Percentiles rank a stretch among this genome's conserved stretches.
Conservation (phyloP, 2,329 filamentous ascomycete genomes). For the Claviceps pusilla region DNA sequence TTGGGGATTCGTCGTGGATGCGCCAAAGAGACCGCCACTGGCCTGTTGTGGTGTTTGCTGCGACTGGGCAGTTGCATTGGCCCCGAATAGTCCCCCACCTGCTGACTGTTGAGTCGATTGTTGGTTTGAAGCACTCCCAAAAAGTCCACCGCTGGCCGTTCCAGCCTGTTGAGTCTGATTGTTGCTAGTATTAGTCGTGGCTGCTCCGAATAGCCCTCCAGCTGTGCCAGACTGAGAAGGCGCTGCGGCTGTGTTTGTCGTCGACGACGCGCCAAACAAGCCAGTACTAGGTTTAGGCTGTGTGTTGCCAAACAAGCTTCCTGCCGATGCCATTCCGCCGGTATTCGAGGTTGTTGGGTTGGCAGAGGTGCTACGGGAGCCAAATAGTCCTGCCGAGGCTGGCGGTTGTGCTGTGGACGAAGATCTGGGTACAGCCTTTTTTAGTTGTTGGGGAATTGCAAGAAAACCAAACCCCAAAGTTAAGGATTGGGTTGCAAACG, state of each 20-base stretch:
- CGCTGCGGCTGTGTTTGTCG: conserved; percentile 9
- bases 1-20: conserved; percentile 8
- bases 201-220: conserved; percentile 15
- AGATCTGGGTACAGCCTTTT: conserved; percentile 9
- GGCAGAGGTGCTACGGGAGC: conserved; percentile 15
- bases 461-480: background rate
- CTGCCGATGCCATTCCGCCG: conserved; percentile 21
- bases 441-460: background rate
- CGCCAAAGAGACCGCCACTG: conserved; percentile 17
- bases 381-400: conserved; percentile 23
- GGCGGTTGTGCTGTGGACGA: conserved; percentile 18
- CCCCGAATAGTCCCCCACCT: conserved; percentile 19
- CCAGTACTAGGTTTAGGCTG: conserved; percentile 14
- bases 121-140: conserved; percentile 8
- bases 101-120: conserved; percentile 13
- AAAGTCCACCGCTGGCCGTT: background rate
- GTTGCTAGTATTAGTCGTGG: conserved; percentile 7
- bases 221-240: conserved; percentile 8
- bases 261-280: conserved; percentile 17
- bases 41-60: conserved; percentile 15
- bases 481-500: no score
- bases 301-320: conserved; percentile 22
- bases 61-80: conserved; percentile 9
- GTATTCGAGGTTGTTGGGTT: conserved; percentile 14
- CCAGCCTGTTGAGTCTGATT: conserved; percentile 5